Conservation (phyloP, 2,329 filamentous ascomycete species). For the Emmonsiellopsis sp. region DNA sequence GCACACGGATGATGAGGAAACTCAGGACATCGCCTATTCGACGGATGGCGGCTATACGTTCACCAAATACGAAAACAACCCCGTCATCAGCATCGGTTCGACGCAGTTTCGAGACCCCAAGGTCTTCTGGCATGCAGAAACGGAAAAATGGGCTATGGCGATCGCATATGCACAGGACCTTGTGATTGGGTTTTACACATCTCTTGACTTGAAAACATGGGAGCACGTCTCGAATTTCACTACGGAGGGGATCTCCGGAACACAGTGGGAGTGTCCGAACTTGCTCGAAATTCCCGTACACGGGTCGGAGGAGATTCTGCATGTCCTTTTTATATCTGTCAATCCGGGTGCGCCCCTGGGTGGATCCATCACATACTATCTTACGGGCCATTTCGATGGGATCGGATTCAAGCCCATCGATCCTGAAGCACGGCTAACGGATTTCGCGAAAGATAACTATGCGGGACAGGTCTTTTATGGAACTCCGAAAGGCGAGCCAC, state of each 20-base stretch:
- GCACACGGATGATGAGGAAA: constrained; percentile 27
- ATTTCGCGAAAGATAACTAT: constrained; percentile 26
- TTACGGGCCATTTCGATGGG: constrained; percentile 52
- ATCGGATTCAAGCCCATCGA: constrained; percentile 40
- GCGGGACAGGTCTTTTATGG: constrained; percentile 49
- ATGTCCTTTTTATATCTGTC: constrained; percentile 21
- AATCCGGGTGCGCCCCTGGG: constrained; percentile 27
- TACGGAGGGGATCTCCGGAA: constrained; percentile 18
- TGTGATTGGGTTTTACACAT: constrained; percentile 18
- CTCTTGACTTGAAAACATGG: constrained; percentile 20
- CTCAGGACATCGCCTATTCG: constrained; percentile 54
- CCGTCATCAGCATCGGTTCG: constrained; percentile 47
- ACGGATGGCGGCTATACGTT: constrained; percentile 54
- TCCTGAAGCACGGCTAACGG: constrained; percentile 14
- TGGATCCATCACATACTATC: constrained; percentile 19
- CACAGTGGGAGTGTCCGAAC: constrained; percentile 23
- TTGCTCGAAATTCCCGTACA: constrained; percentile 46
- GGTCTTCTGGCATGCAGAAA: constrained; percentile 30
- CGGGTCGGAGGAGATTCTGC: constrained; percentile 12
- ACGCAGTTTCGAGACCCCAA: constrained; percentile 55
- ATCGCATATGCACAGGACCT: constrained; percentile 12
- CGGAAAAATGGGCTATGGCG: constrained; percentile 16
- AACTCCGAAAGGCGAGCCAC: constrained; percentile 28
- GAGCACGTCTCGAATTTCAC: constrained; percentile 16
- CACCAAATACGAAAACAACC: constrained; percentile 49